phyloP scores from a whole-genome alignment of 2,329 filamentous ascomycete species.

The Pleoardoris graminearum region DNA sequence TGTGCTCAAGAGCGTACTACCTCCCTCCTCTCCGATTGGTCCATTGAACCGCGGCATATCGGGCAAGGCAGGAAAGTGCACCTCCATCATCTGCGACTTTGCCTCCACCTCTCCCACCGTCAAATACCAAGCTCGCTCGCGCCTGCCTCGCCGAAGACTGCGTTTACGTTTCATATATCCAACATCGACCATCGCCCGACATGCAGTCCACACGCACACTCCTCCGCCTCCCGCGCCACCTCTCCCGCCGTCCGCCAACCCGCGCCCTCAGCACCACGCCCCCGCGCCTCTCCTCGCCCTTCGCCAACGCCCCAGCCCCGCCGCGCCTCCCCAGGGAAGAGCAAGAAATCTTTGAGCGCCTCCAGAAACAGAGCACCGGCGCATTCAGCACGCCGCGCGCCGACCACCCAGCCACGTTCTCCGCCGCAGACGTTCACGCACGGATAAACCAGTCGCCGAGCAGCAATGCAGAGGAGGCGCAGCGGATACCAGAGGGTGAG shows the following conservation, averaged over 20 bases:
- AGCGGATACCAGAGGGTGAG: conserved; percentile 59
- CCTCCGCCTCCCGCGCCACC: conserved; percentile 28
- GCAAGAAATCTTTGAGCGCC: conserved; percentile 86
- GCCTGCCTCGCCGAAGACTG: background rate
- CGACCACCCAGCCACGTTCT: conserved; percentile 20
- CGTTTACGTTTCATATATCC: too few relatives aligned
- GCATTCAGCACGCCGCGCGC: conserved; percentile 70
- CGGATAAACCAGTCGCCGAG: conserved; percentile 39
- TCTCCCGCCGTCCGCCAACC: conserved; percentile 22
- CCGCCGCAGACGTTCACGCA: conserved; percentile 21
- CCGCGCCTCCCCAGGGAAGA: conserved; percentile 85
- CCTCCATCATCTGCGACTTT: conserved; percentile 6
- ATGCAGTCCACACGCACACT: conserved; percentile 23
- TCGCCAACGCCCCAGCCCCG: conserved; percentile 65
- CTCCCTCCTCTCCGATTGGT: conserved; percentile 26
- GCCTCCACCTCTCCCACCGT: background rate
- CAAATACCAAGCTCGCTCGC: background rate
- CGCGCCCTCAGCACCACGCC: conserved; percentile 21
- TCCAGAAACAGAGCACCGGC: conserved; percentile 76
- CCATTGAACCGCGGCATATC: conserved; percentile 15
- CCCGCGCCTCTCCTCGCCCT: conserved; percentile 20
- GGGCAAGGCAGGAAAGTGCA: conserved; percentile 9
- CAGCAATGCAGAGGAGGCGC: conserved; percentile 30
- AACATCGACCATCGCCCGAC: too few relatives aligned
- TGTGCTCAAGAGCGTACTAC: background rate